A percentile compares a stretch with the other conserved stretches of the same genome.
These are phyloP conservation scores for Aspergillus sp. DNA, from an alignment of 2,329 filamentous ascomycete species.

Conservation along the genomic window DNA sequence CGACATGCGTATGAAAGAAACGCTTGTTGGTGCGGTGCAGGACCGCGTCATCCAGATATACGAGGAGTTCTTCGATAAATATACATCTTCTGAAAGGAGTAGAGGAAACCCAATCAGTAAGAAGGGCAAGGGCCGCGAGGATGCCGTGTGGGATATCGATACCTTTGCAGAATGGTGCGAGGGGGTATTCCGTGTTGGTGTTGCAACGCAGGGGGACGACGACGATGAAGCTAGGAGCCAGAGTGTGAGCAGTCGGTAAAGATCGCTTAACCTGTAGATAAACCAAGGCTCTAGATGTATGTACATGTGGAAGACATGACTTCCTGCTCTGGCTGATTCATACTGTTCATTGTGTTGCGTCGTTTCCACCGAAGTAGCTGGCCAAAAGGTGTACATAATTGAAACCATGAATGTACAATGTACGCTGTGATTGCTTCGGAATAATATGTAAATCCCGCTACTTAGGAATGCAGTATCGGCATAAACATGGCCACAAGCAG, in stretches of 20 bases:
- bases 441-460: background rate
- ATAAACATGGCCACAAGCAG: background rate
- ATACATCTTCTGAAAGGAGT: constrained; percentile 46
- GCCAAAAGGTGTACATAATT: too few species aligned
- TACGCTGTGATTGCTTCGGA: background rate
- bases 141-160: constrained; percentile 68
- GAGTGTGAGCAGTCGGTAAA: constrained; percentile 19
- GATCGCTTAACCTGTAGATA: background rate
- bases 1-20: constrained; percentile 67
- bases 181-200: constrained; percentile 61
- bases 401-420: background rate
- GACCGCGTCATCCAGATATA: constrained; percentile 67
- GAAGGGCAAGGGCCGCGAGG: constrained; percentile 65
- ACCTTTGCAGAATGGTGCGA: constrained; percentile 67
- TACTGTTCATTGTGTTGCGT: background rate
- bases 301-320: background rate
- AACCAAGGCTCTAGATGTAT: background rate
- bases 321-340: background rate
- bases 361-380: too few species aligned
- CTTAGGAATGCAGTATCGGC: background rate
- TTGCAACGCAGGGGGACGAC: constrained; percentile 34
- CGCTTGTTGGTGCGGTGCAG: constrained; percentile 67
- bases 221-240: constrained; percentile 20
- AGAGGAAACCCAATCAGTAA: constrained; percentile 41
- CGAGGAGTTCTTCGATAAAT: constrained; percentile 66